phyloP scores from a whole-genome alignment of 495 filamentous ascomycete genomes.

The Podospora bellae-mahoneyi region DNA sequence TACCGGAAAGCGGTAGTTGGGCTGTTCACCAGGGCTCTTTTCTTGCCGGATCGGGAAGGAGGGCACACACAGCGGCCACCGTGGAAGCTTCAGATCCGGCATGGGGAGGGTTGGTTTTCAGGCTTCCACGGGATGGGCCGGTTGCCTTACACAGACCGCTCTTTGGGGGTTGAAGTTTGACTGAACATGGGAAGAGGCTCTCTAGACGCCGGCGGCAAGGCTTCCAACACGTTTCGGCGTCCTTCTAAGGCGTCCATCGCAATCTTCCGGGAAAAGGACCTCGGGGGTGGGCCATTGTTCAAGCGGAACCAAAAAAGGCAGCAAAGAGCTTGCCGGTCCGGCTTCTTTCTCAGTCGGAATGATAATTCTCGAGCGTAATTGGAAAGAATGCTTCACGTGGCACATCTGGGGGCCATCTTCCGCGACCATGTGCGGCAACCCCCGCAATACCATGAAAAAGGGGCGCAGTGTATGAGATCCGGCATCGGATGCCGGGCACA shows the following conservation, averaged over 20 bases:
- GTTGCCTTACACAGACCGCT: background rate
- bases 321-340: background rate
- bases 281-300: background rate
- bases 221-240: background rate
- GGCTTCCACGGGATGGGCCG: background rate
- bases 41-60: background rate
- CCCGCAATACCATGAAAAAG: background rate
- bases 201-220: background rate
- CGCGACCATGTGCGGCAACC: background rate
- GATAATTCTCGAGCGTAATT: background rate
- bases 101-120: background rate
- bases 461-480: background rate
- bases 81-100: background rate
- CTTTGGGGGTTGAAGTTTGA: background rate
- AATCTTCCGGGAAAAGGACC: background rate
- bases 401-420: background rate
- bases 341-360: background rate
- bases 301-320: background rate
- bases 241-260: background rate
- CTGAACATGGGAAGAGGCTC: background rate
- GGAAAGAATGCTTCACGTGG: background rate
- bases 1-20: background rate
- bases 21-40: background rate
- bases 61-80: background rate
- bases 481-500: background rate